Evolutionary conservation across 371 early-diverging fungal species (phyloP), one percentile per base, ranked within the genome.

Genomic region (Mortierella sp.): DNA sequence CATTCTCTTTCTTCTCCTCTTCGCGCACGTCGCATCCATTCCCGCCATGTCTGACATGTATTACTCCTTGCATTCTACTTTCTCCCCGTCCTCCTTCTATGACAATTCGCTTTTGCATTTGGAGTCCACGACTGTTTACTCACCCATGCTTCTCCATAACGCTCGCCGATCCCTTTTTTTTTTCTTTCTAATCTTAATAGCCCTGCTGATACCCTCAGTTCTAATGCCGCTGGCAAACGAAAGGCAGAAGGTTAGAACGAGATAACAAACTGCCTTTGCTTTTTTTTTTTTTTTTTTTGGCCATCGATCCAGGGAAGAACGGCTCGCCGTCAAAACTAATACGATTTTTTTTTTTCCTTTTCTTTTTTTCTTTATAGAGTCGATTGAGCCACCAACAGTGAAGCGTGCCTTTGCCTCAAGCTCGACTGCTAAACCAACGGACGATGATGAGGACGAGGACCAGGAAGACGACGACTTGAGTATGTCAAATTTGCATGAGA

Each of bases 391-490:
- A 16, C 55, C 29, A 18, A 29, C 48, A 21, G 44, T 45, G 14
- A 74, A 74, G 62, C 74, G 74, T 16, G 25, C 74, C 11, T 48
- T 48, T 14, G 70, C 70, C 1, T 75, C 75, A 26, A 74, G 74
- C 50, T 75, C 75, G 1, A 26, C 64, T 15, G 25, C 70, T 14
- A 67, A 70, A 21, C 23, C 53, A 25, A 30, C 62, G 30, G 71
- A 70, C 30, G 51, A 47, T 30, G 75, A 75, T 21, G 70, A 75
- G 23, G 62, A 75, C 57, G 67, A 64, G 19, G 75, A 66, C 15
- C 70, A 75, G 57, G 75, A 75, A 28, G 80, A 81, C 16, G 80
- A 82, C 26, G 84, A 82, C 57, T 66, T 71, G 16, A 69, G 74
- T 74, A 74, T 50, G 51, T n/a, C n/a, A n/a, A n/a, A n/a, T n/a